Evolutionary conservation across 2,329 filamentous ascomycete species (phyloP).

Genomic region (Exophiala aquamarina): DNA sequence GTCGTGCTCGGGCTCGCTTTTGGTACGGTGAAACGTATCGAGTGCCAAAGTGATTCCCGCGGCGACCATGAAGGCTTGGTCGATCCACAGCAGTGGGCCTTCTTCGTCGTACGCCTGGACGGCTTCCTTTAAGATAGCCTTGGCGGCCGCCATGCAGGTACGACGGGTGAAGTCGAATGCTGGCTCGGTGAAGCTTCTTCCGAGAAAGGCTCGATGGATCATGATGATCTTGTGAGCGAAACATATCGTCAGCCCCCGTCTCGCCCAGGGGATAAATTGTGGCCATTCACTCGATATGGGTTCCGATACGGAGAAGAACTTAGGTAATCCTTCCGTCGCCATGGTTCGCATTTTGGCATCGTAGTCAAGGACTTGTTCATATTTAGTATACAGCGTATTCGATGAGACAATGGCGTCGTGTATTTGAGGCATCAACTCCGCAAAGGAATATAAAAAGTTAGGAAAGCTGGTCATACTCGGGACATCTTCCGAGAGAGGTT

Average conservation of each 20-base stretch:
- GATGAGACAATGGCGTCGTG: slow-evolving; percentile 39
- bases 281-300: slow-evolving; percentile 40
- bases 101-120: slow-evolving; percentile 34
- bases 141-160: slow-evolving; percentile 42
- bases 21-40: slow-evolving; percentile 37
- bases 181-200: slow-evolving; percentile 42
- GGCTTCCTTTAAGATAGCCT: slow-evolving; percentile 42
- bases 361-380: slow-evolving; percentile 42
- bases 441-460: slow-evolving; percentile 39
- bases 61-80: slow-evolving; percentile 43
- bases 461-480: slow-evolving; percentile 38
- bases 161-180: slow-evolving; percentile 45
- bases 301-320: slow-evolving; percentile 36
- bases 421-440: slow-evolving; percentile 38
- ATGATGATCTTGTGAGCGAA: slow-evolving; percentile 46
- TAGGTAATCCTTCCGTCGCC: slow-evolving; percentile 35
- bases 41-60: slow-evolving; percentile 41
- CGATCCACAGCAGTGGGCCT: slow-evolving; percentile 45
- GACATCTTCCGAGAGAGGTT: slow-evolving; percentile 17
- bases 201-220: slow-evolving; percentile 43
- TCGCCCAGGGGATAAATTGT: slow-evolving; percentile 41
- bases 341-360: slow-evolving; percentile 39
- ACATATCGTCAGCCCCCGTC: slow-evolving; percentile 39
- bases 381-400: slow-evolving; percentile 39
- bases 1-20: slow-evolving; percentile 22